Evolutionary conservation across 768 basidiomycete genomes (phyloP).

Genomic region (Asterophora lycoperdoides): DNA sequence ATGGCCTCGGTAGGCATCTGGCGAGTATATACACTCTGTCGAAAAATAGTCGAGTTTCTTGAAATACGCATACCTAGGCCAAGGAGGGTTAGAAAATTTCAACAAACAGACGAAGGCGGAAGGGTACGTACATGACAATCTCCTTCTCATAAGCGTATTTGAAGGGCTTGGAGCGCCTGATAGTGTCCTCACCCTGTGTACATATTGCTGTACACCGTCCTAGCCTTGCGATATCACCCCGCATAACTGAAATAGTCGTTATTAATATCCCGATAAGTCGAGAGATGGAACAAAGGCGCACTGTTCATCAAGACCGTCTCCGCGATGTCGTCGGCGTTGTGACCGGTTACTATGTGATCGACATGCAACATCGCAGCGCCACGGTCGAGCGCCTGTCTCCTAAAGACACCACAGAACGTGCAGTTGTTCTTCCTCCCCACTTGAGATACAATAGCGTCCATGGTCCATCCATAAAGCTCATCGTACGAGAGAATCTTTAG

Average conservation of each 20-base stretch:
- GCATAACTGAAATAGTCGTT: constrained; percentile 68
- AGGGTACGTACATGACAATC: constrained; percentile 84
- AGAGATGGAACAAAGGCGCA: constrained; percentile 37
- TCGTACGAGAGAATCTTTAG: constrained; percentile 95
- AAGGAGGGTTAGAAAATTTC: background rate
- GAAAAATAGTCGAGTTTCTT: constrained; percentile 99
- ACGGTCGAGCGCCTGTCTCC: constrained; percentile 92
- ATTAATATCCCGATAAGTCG: background rate
- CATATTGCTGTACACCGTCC: constrained; percentile 93
- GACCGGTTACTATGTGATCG: constrained; percentile 97
- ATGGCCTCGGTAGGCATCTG: constrained; percentile 97
- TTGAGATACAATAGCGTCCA: constrained; percentile 94
- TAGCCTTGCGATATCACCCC: constrained; percentile 93
- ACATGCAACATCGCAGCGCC: constrained; percentile 86
- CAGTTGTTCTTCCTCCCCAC: constrained; percentile 98
- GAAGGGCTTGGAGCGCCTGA: constrained; percentile 97
- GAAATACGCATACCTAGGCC: constrained; percentile 92
- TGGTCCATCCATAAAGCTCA: constrained; percentile 98
- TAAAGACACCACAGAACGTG: constrained; percentile 98
- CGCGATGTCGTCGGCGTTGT: constrained; percentile 98
- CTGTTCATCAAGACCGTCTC: constrained; percentile 99
- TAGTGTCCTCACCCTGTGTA: constrained; percentile 94
- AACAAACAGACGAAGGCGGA: background rate
- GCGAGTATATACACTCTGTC: constrained; percentile 98
- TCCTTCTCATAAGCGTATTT: constrained; percentile 99